Conservation (phyloP, 352 stramenopile species). For the Phytophthora pini region DNA sequence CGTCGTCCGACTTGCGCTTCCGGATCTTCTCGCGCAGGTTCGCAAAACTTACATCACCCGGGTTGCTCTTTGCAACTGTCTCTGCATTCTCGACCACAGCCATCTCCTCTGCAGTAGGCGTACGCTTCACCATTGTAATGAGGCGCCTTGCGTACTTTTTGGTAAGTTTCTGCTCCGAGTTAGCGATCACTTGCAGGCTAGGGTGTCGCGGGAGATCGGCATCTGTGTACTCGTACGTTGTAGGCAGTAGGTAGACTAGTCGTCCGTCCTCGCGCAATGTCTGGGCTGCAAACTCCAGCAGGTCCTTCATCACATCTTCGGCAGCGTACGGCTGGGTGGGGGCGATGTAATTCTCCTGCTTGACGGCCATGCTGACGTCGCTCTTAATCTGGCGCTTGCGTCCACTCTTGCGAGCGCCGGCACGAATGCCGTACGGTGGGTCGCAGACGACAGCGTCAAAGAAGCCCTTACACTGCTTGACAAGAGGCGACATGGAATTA, state of each 20-base stretch:
- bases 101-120: slow-evolving; percentile 26
- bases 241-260: slow-evolving; percentile 89
- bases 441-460: slow-evolving; percentile 94
- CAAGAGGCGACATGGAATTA: slow-evolving; percentile 77
- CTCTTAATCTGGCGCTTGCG: slow-evolving; percentile 51
- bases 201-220: slow-evolving; percentile 80
- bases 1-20: slow-evolving; percentile 67
- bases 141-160: slow-evolving; percentile 84
- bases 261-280: slow-evolving; percentile 79
- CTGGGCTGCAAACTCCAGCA: slow-evolving; percentile 92
- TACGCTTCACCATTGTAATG: slow-evolving; percentile 89
- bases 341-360: slow-evolving; percentile 94
- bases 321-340: slow-evolving; percentile 96
- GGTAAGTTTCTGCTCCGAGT: slow-evolving; percentile 87
- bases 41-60: slow-evolving; percentile 63
- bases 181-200: slow-evolving; percentile 68
- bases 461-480: slow-evolving; percentile 49
- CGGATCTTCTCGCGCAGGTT: slow-evolving; percentile 79
- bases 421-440: slow-evolving; percentile 94
- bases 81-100: slow-evolving; percentile 10
- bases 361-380: slow-evolving; percentile 31
- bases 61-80: slow-evolving; percentile 25
- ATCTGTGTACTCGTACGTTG: slow-evolving; percentile 85
- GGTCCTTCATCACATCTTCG: slow-evolving; percentile 97
- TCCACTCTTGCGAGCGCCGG: slow-evolving; percentile 93